Conservation (phyloP, 176 grass and related monocot genomes). For the Raddia guianensis region DNA sequence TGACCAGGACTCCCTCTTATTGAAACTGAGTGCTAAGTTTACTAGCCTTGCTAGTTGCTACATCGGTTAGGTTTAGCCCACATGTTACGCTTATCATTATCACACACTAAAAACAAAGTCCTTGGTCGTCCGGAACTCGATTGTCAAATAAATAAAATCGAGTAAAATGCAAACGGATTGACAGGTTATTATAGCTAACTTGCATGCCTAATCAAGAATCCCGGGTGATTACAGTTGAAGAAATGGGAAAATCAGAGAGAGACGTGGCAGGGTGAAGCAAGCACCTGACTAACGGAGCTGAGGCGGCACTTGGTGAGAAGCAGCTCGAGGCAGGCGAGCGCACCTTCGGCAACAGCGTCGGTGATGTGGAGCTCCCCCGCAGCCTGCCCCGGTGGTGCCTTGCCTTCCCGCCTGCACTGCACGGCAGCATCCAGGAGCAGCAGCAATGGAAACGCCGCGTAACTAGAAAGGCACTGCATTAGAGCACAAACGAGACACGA, state of each 20-base stretch:
- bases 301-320: conserved; percentile 79
- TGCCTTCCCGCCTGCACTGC: conserved; percentile 68
- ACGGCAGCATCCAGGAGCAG: conserved; percentile 81
- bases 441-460: conserved; percentile 74
- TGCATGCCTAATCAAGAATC: conserved; percentile 2
- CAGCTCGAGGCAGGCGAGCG: conserved; percentile 65
- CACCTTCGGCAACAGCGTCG: conserved; percentile 69
- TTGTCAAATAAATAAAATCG: neutral
- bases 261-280: conserved; percentile 28
- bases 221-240: neutral
- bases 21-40: neutral
- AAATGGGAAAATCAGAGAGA: neutral
- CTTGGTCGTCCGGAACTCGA: conserved; percentile 20
- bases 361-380: conserved; percentile 48
- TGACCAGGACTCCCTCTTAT: neutral
- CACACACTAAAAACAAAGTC: neutral
- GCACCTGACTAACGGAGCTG: conserved; percentile 71
- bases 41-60: neutral
- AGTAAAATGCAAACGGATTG: neutral
- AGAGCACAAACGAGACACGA: conserved; percentile 9
- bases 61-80: neutral
- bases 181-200: conserved; percentile 15
- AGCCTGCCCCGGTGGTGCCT: conserved; percentile 15
- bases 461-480: conserved; percentile 53
- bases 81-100: neutral